Conservation (phyloP, 2,329 filamentous ascomycete species). For the Drechslera avenae region DNA sequence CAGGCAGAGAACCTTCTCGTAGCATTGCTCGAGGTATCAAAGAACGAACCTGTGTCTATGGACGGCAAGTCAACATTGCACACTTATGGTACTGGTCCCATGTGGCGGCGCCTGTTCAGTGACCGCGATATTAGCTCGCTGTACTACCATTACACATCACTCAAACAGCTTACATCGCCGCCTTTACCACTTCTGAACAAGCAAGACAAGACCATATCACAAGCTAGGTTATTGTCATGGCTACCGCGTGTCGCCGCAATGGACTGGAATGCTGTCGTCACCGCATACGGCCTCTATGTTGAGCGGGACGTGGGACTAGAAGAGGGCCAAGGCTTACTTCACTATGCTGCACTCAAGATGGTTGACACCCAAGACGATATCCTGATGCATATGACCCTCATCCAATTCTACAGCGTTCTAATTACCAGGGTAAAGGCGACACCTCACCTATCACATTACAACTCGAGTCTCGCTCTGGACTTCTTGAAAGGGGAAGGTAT, state of each 20-base stretch:
- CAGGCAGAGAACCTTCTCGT: conserved; percentile 60
- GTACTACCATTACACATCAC: conserved; percentile 62
- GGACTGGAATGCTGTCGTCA: conserved; percentile 60
- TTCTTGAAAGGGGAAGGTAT: conserved; percentile 59
- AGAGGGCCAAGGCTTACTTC: conserved; percentile 53
- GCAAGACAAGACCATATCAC: conserved; percentile 62
- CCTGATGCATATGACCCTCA: conserved; percentile 64
- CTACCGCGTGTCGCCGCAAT: conserved; percentile 59
- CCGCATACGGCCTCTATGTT: conserved; percentile 58
- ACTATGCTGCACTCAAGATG: conserved; percentile 62
- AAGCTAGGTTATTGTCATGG: conserved; percentile 65
- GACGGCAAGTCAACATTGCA: conserved; percentile 31
- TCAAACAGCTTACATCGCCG: conserved; percentile 44
- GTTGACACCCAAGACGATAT: conserved; percentile 62
- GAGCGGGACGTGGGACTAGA: conserved; percentile 51
- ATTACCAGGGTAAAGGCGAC: conserved; percentile 50
- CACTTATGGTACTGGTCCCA: conserved; percentile 46
- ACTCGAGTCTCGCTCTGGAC: conserved; percentile 54
- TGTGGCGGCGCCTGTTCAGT: conserved; percentile 67
- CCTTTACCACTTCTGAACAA: conserved; percentile 50
- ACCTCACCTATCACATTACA: conserved; percentile 42
- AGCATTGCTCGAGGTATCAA: conserved; percentile 56
- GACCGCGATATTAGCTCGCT: conserved; percentile 64
- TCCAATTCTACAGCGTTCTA: conserved; percentile 63
- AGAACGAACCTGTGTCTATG: conserved; percentile 50